These are phyloP conservation scores for Cercospora zeae-maydis DNA, from an alignment of 2,329 filamentous ascomycete species.

Conservation along the genomic window DNA sequence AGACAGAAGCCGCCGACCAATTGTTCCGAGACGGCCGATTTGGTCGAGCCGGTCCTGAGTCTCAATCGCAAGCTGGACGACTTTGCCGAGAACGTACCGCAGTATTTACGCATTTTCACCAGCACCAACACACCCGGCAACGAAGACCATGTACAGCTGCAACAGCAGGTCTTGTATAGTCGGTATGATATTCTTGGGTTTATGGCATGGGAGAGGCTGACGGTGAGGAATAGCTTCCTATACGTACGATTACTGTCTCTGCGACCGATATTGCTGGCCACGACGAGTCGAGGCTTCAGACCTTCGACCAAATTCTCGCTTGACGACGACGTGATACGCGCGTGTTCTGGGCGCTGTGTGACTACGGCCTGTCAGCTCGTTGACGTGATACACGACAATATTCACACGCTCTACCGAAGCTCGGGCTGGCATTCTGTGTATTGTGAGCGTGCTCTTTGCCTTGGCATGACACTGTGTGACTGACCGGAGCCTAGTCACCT, in stretches of 20 bases:
- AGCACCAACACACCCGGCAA: not conserved
- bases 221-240: slow-evolving; percentile 16
- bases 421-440: slow-evolving; percentile 30
- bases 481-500: slow-evolving; percentile 16
- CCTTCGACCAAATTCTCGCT: slow-evolving; percentile 31
- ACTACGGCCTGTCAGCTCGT: slow-evolving; percentile 38
- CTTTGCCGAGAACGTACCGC: slow-evolving; percentile 24
- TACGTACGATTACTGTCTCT: slow-evolving; percentile 27
- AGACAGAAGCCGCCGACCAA: slow-evolving; percentile 18
- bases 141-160: slow-evolving; percentile 25
- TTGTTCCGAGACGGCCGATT: slow-evolving; percentile 14
- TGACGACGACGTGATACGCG: slow-evolving; percentile 36
- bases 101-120: slow-evolving; percentile 20
- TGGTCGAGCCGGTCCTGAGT: slow-evolving; percentile 25
- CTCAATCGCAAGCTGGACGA: slow-evolving; percentile 26
- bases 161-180: slow-evolving; percentile 24
- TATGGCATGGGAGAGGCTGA: not conserved
- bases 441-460: not conserved
- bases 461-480: not conserved
- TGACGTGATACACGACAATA: slow-evolving; percentile 36
- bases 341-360: slow-evolving; percentile 30
- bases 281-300: slow-evolving; percentile 30
- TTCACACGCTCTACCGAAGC: slow-evolving; percentile 26
- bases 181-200: not conserved
- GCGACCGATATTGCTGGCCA: slow-evolving; percentile 33